Evolutionary conservation across 2,329 filamentous ascomycete genomes (phyloP), one percentile per base, ranked within the genome.

Genomic region (Nigrospora oryzae): DNA sequence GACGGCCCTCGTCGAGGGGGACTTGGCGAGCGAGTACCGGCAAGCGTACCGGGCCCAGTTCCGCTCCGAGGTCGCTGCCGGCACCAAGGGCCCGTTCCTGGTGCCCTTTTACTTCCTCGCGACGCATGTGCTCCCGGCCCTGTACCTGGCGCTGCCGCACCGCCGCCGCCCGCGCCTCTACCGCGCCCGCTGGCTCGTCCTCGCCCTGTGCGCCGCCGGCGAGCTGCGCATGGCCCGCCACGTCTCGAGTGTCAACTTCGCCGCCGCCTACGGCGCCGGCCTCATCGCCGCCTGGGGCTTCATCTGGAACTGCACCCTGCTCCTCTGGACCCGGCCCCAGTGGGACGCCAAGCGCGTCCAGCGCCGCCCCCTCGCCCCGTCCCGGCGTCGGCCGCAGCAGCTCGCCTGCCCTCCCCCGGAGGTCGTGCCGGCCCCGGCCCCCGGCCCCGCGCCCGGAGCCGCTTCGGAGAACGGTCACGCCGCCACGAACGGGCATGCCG

Each of bases 81-180:
- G 72, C 38, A 57, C 51, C 7, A 56, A 65, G 31, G 63, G 61
- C 36, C 77, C 75, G 2, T 63, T 81, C 15, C 53, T 82, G 15
- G 35, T 82, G 8, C 78, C 77, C 0, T 72, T 75, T 46, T 63
- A 68, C 45, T 46, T 80, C 7, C 47, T 77, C 17, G 71, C 68
- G 4, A 55, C 67, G 28, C 63, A 74, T 38, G 40, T 78, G 36
- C 44, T 83, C 3, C 74, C 76, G 0, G 58, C 70, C 1, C 49
- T 77, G 4, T 84, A 79, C 58, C 67, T 83, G 13, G 62, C 71
- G 40, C 65, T 83, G 47, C 75, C 77, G 2, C 77, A 83, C 53
- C 64, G 59, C 31, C 60, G 63, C 2, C 64, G 69, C 10, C 69
- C 69, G 5, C 75, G 71, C 71, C 52, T 80, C 11, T 76, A 75